Conservation (phyloP, 1,284 basidiomycete genomes). For the Cryptococcus hybrid region DNA sequence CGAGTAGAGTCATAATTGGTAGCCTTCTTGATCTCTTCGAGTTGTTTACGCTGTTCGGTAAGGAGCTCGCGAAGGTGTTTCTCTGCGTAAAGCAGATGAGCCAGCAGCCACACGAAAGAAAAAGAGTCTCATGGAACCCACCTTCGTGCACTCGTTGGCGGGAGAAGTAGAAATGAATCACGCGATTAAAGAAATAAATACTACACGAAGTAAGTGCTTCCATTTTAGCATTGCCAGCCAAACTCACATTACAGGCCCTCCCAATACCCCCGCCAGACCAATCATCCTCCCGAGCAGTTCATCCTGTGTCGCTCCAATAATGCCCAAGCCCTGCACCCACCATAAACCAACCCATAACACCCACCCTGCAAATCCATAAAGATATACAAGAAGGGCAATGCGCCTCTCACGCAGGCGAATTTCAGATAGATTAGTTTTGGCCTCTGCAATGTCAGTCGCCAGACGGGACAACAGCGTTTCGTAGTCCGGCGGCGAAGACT, state of each 20-base stretch:
- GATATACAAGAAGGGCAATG: constrained; percentile 72
- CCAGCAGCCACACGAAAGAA: background rate
- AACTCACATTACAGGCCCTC: constrained; percentile 77
- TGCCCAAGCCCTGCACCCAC: constrained; percentile 65
- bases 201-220: constrained; percentile 51
- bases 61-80: constrained; percentile 71
- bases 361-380: constrained; percentile 81
- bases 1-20: constrained; percentile 93
- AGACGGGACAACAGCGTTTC: constrained; percentile 55
- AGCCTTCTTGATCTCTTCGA: constrained; percentile 96
- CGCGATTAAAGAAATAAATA: constrained; percentile 74
- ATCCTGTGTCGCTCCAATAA: constrained; percentile 33
- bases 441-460: constrained; percentile 52
- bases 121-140: constrained; percentile 47
- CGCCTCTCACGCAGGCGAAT: constrained; percentile 83
- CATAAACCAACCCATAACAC: constrained; percentile 73
- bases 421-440: constrained; percentile 77
- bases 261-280: constrained; percentile 59
- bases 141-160: constrained; percentile 83
- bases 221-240: background rate
- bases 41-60: constrained; percentile 76
- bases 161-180: constrained; percentile 83
- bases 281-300: constrained; percentile 54
- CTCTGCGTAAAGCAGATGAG: constrained; percentile 57
- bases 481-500: constrained; percentile 53